Base-by-base conservation (phyloP, 2,329 filamentous ascomycete species). In the Xylaria sp. region DNA sequence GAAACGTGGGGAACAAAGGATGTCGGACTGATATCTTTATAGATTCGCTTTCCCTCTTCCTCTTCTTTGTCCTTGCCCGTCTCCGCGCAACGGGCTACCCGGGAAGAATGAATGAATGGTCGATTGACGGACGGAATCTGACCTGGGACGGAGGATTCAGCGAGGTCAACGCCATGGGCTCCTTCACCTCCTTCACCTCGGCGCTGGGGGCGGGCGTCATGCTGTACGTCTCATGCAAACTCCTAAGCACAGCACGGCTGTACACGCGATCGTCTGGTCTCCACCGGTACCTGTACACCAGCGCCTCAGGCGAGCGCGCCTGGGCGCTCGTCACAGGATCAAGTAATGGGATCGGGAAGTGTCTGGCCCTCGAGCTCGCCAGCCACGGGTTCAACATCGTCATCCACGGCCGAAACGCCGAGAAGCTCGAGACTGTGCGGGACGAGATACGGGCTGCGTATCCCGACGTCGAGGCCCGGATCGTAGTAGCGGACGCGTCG, bases 331-430 rank as follows among this genome's bases (percentile, higher is more conserved):
- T 86, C 9, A 87, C 86, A 0, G 85, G 86, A 31, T 80, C 83
- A 17, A 84, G 78, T 38, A 83, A 85, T 54, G 86, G 86, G 11
- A 86, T 88, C 53, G 86, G 86, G 3, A 77, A 79, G 33, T 82
- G 78, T 0, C 82, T 87, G 66, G 81, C 81, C 9, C 73, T 83
- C 57, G 84, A 85, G 71, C 82, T 89, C 11, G 83, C 83, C 7
- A 66, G 70, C 0, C 77, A 78, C n/a, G 84, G 85, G n/a, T 88
- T 88, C 80, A 85, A 86, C 71, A 78, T 89, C 31, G 77, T 88
- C 13, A 74, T 89, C 3, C 86, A 88, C 67, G 86, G 86, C 17
- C 81, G 85, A 33, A 85, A 84, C 66, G 63, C 70, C 2, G 65
- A 72, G 3, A 86, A 86, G 71, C 80, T 89, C 1, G 73, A 80